phyloP scores from a whole-genome alignment of 768 basidiomycete species.

The Suillus placidus region DNA sequence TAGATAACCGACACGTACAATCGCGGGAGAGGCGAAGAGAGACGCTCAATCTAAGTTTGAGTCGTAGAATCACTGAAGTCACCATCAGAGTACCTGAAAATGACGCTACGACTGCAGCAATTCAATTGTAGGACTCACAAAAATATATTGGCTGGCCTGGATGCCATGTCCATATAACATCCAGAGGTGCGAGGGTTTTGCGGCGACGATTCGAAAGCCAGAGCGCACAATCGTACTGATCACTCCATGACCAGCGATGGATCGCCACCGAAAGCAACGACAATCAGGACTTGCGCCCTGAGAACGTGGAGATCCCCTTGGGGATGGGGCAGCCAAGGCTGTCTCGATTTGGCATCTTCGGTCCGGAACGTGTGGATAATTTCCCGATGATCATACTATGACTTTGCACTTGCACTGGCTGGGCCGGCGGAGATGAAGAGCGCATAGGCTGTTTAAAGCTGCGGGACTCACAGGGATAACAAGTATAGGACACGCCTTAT shows the following conservation, averaged over 20 bases:
- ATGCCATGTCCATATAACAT: background rate
- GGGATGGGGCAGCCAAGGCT: background rate
- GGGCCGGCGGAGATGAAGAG: background rate
- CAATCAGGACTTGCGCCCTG: constrained; percentile 5
- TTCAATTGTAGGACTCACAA: background rate
- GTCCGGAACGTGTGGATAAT: background rate
- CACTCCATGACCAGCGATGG: background rate
- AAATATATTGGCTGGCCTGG: background rate
- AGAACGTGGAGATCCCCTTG: background rate
- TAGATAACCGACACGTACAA: background rate
- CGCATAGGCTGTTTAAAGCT: background rate
- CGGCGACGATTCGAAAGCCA: background rate
- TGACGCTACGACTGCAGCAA: background rate
- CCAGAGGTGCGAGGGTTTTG: background rate
- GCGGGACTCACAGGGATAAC: background rate
- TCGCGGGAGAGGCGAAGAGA: background rate
- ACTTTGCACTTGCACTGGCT: background rate
- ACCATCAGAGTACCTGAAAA: background rate
- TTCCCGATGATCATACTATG: background rate
- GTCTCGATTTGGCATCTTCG: background rate
- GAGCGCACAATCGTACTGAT: background rate
- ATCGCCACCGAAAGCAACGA: constrained; percentile 1
- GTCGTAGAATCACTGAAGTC: background rate
- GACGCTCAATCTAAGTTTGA: background rate
- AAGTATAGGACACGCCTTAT: background rate